Conservation (phyloP, 78 protist genomes). For the Dictyostelium capitatum region DNA sequence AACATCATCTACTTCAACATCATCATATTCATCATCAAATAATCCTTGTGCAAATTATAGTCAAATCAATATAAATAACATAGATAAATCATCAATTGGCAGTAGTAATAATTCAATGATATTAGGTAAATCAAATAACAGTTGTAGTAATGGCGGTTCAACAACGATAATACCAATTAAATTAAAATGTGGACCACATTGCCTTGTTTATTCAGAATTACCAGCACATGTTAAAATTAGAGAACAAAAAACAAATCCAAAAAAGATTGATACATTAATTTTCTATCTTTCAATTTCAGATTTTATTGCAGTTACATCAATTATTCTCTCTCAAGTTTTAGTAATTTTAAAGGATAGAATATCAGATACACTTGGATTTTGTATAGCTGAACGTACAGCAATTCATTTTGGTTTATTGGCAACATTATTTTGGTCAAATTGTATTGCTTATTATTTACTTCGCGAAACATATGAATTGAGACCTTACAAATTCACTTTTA, state of each 20-base stretch:
- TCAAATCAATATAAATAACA: too few species aligned
- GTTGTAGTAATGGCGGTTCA: not conserved
- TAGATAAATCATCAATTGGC: not conserved
- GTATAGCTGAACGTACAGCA: not conserved
- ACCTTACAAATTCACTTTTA: conserved; percentile 9
- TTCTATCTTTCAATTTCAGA: conserved; percentile 47
- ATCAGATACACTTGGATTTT: not conserved
- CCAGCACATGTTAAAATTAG: not conserved
- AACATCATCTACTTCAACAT: not conserved
- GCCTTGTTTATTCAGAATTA: not conserved
- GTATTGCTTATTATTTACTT: conserved; percentile 48
- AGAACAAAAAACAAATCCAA: conserved; percentile 35
- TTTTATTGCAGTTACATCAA: conserved; percentile 17
- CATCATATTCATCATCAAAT: not conserved
- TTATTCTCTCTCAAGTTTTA: conserved; percentile 11
- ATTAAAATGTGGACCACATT: not conserved
- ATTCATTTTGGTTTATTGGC: conserved; percentile 58
- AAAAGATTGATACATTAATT: conserved; percentile 11
- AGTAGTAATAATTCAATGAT: not conserved
- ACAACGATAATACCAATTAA: not conserved
- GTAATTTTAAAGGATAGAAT: not conserved
- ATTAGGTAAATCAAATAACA: not conserved
- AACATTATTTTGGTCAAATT: conserved; percentile 53
- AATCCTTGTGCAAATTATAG: not conserved
- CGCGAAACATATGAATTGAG: conserved; percentile 38